Evolutionary conservation across 345 rosid genomes (phyloP), one percentile per base, ranked within the genome.

Genomic region (Lepidium africanum): DNA sequence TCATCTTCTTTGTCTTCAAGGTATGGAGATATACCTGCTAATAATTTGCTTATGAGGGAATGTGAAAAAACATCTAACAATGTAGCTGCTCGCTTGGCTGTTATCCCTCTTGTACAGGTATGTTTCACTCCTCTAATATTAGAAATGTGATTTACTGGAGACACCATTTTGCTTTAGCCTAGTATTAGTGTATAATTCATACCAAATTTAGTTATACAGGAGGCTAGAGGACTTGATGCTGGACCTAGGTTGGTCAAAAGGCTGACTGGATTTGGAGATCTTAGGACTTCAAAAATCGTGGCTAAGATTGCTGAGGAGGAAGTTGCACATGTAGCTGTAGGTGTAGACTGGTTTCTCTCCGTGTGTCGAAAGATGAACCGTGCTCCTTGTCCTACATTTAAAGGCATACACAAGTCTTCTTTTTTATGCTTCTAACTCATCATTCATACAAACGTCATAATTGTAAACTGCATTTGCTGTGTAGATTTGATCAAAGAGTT

Each of bases 201-300:
- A 51, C 27, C 43, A 59, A n/a, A 6, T 25, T 67, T 52, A 59
- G 55, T 38, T 49, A 7, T 62, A 43, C 71, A 93, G 98, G 98
- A 90, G 79, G 98, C 98, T 42, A 80, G 97, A 74, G 98, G 96
- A 46, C 98, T 93, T 72, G 97, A 93, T 78, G 97, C 98, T 72
- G 98, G 97, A 72, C 97, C 97, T 52, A 88, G 98, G 55, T 80
- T 92, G 48, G 96, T 90, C 61, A 84, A 90, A 76, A 90, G 75
- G 65, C 65, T 93, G 81, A 79, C 82, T 0, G 96, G 97, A 7
- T 93, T 85, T 48, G 98, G 98, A 58, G 97, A 93, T 77, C 73
- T 75, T 13, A 85, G 76, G 73, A 87, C 96, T 53, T 90, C 98
- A 17, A 79, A 81, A 52, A 75, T 90, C 9, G 96, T 93, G 51